These are phyloP conservation scores for Eleusine coracana DNA, from an alignment of 176 grass and related monocot species.

Conservation along the genomic window DNA sequence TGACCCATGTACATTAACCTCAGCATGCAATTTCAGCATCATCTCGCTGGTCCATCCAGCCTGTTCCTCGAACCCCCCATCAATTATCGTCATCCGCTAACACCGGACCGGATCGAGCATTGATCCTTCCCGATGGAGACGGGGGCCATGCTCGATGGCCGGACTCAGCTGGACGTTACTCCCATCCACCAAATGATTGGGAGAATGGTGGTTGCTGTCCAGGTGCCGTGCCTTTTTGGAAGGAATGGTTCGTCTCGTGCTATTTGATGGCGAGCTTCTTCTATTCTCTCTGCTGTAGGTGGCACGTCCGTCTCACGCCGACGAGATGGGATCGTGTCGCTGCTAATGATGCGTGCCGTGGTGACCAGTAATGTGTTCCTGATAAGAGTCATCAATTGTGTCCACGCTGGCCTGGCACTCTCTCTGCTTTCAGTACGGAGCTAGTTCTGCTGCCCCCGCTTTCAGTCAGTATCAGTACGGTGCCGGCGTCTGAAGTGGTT, in stretches of 20 bases:
- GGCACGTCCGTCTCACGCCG: constrained; percentile 21
- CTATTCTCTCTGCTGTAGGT: neutral
- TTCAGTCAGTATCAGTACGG: no score
- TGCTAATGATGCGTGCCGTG: neutral
- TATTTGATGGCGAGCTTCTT: constrained; percentile 1
- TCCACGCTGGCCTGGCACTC: constrained; percentile 20
- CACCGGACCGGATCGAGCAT: neutral
- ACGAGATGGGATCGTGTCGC: neutral
- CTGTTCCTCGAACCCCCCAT: neutral
- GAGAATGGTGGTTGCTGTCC: constrained; percentile 10
- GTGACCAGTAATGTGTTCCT: neutral
- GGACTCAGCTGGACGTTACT: neutral
- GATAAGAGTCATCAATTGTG: neutral
- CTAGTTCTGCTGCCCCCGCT: no score
- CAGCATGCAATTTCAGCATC: neutral
- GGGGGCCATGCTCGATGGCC: neutral
- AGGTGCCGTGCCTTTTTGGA: constrained; percentile 32
- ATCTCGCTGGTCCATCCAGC: neutral
- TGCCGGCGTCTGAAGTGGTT: neutral
- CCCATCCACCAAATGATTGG: neutral
- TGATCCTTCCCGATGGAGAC: neutral
- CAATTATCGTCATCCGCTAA: neutral
- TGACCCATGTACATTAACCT: constrained; percentile 44
- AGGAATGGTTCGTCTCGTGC: neutral
- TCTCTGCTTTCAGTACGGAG: neutral